A percentile compares a stretch with the other conserved stretches of the same genome.
These are phyloP conservation scores for Fraxinus cuspidata DNA, from an alignment of 257 asterid species.

Conservation along the genomic window DNA sequence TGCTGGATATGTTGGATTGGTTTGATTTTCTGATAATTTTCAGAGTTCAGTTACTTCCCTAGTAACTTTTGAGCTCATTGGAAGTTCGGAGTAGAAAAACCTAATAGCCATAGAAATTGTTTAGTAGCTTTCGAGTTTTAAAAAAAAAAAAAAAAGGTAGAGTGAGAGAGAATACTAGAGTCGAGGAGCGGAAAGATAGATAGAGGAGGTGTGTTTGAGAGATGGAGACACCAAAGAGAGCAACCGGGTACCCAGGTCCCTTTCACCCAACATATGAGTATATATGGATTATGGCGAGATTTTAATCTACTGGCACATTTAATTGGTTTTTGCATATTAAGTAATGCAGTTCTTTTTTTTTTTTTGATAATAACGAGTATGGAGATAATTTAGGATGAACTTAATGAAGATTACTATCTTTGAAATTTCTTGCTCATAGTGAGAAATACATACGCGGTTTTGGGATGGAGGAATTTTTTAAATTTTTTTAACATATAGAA, in stretches of 20 bases:
- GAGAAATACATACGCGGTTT: too few species aligned
- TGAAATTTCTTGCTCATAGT: background rate
- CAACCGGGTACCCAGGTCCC: background rate
- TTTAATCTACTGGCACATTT: background rate
- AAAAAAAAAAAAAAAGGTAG: background rate
- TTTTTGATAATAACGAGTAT: background rate
- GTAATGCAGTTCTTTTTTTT: background rate
- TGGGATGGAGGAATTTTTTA: too few species aligned
- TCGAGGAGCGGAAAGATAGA: background rate
- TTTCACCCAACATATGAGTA: background rate
- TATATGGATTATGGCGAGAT: background rate
- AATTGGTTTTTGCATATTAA: background rate
- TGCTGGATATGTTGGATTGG: background rate
- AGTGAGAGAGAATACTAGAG: background rate
- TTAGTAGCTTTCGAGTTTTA: background rate
- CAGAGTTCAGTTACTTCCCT: background rate
- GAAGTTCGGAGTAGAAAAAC: background rate
- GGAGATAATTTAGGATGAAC: background rate
- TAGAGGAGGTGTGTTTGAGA: background rate
- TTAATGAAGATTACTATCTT: background rate
- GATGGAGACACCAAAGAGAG: background rate
- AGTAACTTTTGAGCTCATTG: background rate
- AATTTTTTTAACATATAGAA: too few species aligned
- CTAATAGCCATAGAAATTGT: background rate
- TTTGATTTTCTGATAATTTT: background rate